phyloP scores from a whole-genome alignment of 2,329 filamentous ascomycete species.

The Aspergillus floridensis region DNA sequence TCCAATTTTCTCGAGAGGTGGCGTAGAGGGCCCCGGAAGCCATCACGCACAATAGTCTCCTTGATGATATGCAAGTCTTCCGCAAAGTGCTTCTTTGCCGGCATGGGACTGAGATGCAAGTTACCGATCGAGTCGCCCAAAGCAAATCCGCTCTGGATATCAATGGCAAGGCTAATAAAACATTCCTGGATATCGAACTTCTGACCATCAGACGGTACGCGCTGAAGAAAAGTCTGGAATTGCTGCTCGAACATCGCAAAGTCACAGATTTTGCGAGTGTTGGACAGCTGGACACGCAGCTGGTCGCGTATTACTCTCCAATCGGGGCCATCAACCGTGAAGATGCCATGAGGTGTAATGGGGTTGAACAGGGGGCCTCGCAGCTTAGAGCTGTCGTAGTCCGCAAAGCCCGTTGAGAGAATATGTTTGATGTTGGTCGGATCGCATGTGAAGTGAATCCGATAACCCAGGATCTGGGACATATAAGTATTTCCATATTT shows the following conservation, averaged over 20 bases:
- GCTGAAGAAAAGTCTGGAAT: slow-evolving; percentile 8
- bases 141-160: slow-evolving; percentile 8
- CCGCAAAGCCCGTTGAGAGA: slow-evolving; percentile 7
- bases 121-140: slow-evolving; percentile 6
- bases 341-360: slow-evolving; percentile 16
- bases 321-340: slow-evolving; percentile 11
- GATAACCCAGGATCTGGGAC: slow-evolving; percentile 9
- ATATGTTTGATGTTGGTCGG: slow-evolving; percentile 11
- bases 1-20: neutral
- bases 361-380: slow-evolving; percentile 10
- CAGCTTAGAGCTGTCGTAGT: slow-evolving; percentile 13
- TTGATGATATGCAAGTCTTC: slow-evolving; percentile 4
- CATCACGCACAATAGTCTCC: slow-evolving; percentile 9
- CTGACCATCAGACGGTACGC: neutral
- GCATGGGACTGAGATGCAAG: neutral
- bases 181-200: slow-evolving; percentile 1
- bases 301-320: slow-evolving; percentile 11
- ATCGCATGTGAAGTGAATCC: slow-evolving; percentile 13
- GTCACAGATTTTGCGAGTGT: slow-evolving; percentile 5
- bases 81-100: slow-evolving; percentile 4
- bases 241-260: slow-evolving; percentile 3
- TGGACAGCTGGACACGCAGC: neutral
- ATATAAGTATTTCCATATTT: slow-evolving; percentile 12
- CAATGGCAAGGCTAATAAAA: slow-evolving; percentile 1
- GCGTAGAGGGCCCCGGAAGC: slow-evolving; percentile 9